phyloP scores from a whole-genome alignment of 129 eudicot species.

The Glebionis coronaria region DNA sequence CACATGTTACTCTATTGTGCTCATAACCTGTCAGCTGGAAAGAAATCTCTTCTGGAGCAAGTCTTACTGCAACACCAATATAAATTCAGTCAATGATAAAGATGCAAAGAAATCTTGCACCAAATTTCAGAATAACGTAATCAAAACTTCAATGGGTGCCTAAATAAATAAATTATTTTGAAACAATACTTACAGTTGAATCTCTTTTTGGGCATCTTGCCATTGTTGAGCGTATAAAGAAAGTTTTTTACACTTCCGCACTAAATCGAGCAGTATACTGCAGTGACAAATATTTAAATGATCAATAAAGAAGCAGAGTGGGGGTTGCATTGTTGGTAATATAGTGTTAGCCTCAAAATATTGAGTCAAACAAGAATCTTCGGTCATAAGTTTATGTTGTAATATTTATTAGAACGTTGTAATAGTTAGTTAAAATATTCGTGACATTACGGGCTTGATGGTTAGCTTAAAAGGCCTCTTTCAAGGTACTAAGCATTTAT shows the following conservation, averaged over 20 bases:
- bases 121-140: not conserved
- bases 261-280: conserved; percentile 94
- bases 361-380: no score
- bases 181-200: conserved; percentile 61
- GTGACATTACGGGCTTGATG: no score
- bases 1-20: conserved; percentile 94
- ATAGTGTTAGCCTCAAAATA: no score
- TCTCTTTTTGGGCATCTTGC: no score
- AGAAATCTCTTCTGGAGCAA: conserved; percentile 94
- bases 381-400: no score
- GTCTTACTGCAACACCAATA: conserved; percentile 70
- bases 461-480: no score
- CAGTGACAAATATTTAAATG: not conserved
- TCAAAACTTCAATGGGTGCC: not conserved
- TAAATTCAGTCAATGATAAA: conserved; percentile 4
- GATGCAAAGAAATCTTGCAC: conserved; percentile 8
- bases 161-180: not conserved
- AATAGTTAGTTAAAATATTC: no score
- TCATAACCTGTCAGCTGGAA: conserved; percentile 69
- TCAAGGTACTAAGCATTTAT: no score
- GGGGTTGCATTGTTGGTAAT: conserved; percentile 1
- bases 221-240: conserved; percentile 61
- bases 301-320: not conserved
- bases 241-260: conserved; percentile 92
- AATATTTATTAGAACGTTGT: no score